Conservation (phyloP, 805 yeast genomes). For the Metschnikowia lunata region DNA sequence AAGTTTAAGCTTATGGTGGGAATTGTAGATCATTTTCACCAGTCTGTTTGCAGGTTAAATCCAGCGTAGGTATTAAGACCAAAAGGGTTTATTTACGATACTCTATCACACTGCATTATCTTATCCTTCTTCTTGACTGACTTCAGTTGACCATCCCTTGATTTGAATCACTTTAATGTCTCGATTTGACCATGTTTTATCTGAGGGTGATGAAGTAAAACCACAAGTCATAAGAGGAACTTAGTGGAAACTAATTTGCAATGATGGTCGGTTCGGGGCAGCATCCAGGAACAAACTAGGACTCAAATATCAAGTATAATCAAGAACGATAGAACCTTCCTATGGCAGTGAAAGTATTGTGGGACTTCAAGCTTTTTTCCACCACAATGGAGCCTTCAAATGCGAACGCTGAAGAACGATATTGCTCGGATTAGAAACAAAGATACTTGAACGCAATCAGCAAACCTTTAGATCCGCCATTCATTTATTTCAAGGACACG, state of each 20-base stretch:
- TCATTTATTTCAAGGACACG: conserved; percentile 12
- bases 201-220: background rate
- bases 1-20: no score
- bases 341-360: conserved; percentile 2
- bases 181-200: background rate
- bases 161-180: background rate
- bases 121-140: no score
- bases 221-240: conserved; percentile 18
- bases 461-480: conserved; percentile 8
- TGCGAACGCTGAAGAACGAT: conserved; percentile 4
- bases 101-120: no score
- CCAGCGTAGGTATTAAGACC: no score
- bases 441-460: conserved; percentile 10
- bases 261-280: conserved; percentile 4
- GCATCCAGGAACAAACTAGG: conserved; percentile 24
- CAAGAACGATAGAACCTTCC: conserved; percentile 4
- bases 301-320: conserved; percentile 19
- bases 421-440: conserved; percentile 13
- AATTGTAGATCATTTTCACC: no score
- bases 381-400: conserved; percentile 6
- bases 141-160: no score
- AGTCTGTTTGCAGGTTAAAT: no score
- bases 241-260: conserved; percentile 19
- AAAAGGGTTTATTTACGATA: no score
- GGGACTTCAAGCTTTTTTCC: conserved; percentile 18